Evolutionary conservation across 2,329 filamentous ascomycete species (phyloP).

Genomic region (Aspergillus novoparasiticus): DNA sequence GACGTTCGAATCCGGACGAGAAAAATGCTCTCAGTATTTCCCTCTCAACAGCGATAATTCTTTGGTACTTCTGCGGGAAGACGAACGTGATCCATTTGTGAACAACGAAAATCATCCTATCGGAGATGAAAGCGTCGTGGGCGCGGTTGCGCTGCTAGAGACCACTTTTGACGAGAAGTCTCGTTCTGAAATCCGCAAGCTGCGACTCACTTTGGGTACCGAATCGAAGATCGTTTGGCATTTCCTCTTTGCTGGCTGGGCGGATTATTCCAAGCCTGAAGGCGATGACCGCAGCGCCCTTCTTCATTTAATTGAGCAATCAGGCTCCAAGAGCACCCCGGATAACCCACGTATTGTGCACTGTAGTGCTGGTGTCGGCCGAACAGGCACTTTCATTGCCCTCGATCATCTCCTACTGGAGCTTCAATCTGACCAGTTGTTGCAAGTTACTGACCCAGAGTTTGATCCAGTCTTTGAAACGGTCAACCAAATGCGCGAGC

Average conservation of each 20-base stretch:
- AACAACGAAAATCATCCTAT: constrained; percentile 66
- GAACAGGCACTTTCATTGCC: constrained; percentile 93
- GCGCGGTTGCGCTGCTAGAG: constrained; percentile 65
- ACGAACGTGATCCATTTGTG: constrained; percentile 42
- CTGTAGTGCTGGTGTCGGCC: constrained; percentile 89
- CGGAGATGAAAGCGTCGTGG: constrained; percentile 65
- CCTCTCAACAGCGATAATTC: constrained; percentile 60
- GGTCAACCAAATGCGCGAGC: constrained; percentile 79
- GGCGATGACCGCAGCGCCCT: constrained; percentile 54
- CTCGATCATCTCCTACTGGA: constrained; percentile 89
- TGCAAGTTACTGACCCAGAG: constrained; percentile 48
- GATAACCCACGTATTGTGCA: constrained; percentile 78
- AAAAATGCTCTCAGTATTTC: constrained; percentile 92
- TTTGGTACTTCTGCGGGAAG: constrained; percentile 45
- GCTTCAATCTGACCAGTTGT: constrained; percentile 72
- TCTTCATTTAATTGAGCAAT: constrained; percentile 53
- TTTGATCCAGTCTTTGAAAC: constrained; percentile 74
- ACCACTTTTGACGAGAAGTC: constrained; percentile 58
- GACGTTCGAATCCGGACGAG: constrained; percentile 72
- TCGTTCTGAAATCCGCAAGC: constrained; percentile 71
- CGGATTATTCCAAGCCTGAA: constrained; percentile 81
- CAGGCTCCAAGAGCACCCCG: constrained; percentile 47
- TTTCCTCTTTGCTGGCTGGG: constrained; percentile 84
- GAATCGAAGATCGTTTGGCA: constrained; percentile 74
- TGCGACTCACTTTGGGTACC: constrained; percentile 55